Conservation (phyloP, 2,329 filamentous ascomycete genomes). For the Colletotrichum sansevieriae region DNA sequence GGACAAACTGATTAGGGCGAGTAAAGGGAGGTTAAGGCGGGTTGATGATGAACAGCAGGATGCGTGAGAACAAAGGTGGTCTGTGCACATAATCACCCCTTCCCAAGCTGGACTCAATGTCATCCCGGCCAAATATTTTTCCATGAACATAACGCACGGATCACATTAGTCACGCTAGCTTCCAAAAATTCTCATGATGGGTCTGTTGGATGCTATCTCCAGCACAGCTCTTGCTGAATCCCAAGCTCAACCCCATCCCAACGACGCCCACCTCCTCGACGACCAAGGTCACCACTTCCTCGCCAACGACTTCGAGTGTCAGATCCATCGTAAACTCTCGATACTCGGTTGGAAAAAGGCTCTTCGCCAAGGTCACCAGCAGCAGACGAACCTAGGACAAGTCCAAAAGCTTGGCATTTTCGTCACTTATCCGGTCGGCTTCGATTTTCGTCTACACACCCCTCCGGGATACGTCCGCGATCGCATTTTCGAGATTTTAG, state of each 20-base stretch:
- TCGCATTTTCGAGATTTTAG: conserved; percentile 21
- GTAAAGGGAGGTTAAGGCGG: fast-evolving
- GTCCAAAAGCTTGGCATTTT: conserved; percentile 31
- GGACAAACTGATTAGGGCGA: background rate
- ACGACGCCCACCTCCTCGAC: conserved; percentile 24
- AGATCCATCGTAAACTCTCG: conserved; percentile 27
- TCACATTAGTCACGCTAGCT: conserved; percentile 25
- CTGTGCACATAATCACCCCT: background rate
- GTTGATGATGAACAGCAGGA: background rate
- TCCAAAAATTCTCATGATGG: conserved; percentile 42
- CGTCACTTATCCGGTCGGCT: conserved; percentile 23
- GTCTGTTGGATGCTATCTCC: conserved; percentile 21
- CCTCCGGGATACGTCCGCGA: conserved; percentile 18
- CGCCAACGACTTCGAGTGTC: conserved; percentile 20
- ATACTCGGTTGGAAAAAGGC: conserved; percentile 26
- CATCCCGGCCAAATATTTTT: conserved; percentile 30
- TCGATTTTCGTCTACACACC: conserved; percentile 27
- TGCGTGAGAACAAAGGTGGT: background rate
- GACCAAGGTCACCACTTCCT: conserved; percentile 22
- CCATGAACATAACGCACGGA: conserved; percentile 7
- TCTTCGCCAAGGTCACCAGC: conserved; percentile 23
- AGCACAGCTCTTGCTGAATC: conserved; percentile 32
- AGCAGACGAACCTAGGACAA: conserved; percentile 18
- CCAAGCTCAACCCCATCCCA: conserved; percentile 26
- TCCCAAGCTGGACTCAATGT: conserved; percentile 13